Percentiles rank a stretch among this genome's conserved stretches.
These are phyloP conservation scores for Pelargonium cotyledonis DNA, from an alignment of 441 rosid genomes.

Conservation along the genomic window DNA sequence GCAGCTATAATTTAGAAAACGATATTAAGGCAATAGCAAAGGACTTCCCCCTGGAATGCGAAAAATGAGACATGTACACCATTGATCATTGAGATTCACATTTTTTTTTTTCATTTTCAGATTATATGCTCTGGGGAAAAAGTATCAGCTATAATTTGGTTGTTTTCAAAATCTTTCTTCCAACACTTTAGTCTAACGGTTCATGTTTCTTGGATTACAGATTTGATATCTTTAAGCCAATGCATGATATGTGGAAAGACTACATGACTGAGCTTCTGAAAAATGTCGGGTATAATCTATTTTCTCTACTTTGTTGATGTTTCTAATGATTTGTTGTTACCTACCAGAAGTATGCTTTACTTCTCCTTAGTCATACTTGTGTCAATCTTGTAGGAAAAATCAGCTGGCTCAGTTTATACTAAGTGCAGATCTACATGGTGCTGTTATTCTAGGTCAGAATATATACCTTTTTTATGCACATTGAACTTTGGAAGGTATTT, in stretches of 20 bases:
- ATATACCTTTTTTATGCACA: conserved; percentile 1
- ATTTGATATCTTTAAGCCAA: conserved; percentile 61
- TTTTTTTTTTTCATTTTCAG: neutral
- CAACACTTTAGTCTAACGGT: neutral
- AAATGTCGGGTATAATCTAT: conserved; percentile 44
- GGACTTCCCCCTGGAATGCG: neutral
- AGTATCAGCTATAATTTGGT: neutral
- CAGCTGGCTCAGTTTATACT: conserved; percentile 57
- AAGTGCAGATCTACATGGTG: conserved; percentile 78
- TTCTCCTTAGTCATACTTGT: neutral
- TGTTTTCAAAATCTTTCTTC: neutral
- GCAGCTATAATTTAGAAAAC: neutral
- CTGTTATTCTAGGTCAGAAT: conserved; percentile 54
- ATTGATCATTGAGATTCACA: neutral
- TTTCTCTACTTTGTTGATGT: neutral
- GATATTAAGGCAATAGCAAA: neutral
- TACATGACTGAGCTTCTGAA: conserved; percentile 58
- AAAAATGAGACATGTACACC: neutral
- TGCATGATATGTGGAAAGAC: conserved; percentile 86
- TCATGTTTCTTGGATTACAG: conserved; percentile 27
- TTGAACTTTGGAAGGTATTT: neutral
- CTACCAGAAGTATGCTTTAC: neutral
- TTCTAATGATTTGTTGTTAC: conserved; percentile 3
- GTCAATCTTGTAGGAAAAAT: conserved; percentile 42
- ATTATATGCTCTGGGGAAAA: neutral